These are phyloP conservation scores for Scedosporium boydii DNA, from an alignment of 2,329 filamentous ascomycete species.

Conservation along the genomic window DNA sequence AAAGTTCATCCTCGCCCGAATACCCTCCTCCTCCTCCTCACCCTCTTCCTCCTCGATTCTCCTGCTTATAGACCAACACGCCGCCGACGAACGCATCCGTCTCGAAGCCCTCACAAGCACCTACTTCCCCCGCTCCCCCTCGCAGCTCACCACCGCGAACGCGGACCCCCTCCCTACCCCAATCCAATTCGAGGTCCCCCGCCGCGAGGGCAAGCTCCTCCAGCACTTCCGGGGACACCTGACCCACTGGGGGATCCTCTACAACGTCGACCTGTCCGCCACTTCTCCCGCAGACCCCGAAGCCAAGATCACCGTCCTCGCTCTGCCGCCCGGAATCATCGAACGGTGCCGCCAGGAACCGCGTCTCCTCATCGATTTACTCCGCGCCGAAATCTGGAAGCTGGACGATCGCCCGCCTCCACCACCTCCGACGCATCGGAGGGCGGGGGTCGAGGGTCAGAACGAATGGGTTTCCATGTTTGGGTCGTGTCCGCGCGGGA, in stretches of 20 bases:
- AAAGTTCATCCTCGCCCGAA: constrained; percentile 75
- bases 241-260: constrained; percentile 63
- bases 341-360: constrained; percentile 70
- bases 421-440: neutral
- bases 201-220: constrained; percentile 52
- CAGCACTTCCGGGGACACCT: constrained; percentile 46
- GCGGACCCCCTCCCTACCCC: constrained; percentile 37
- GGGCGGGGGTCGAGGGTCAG: neutral
- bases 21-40: constrained; percentile 20
- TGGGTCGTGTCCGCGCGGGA: constrained; percentile 60
- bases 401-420: constrained; percentile 37
- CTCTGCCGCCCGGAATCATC: constrained; percentile 61
- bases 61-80: constrained; percentile 84
- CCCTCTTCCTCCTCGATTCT: constrained; percentile 38
- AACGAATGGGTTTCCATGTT: constrained; percentile 51
- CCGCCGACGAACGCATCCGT: constrained; percentile 79
- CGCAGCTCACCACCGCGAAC: constrained; percentile 12
- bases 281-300: constrained; percentile 1
- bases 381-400: constrained; percentile 67
- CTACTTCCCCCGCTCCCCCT: constrained; percentile 31
- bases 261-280: constrained; percentile 31
- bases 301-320: constrained; percentile 35
- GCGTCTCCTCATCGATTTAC: constrained; percentile 59
- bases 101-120: constrained; percentile 60
- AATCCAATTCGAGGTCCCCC: constrained; percentile 55